Evolutionary conservation across 2,329 filamentous ascomycete species (phyloP), one percentile per base, ranked within the genome.

Genomic region (Nothomitra cinnamomea): DNA sequence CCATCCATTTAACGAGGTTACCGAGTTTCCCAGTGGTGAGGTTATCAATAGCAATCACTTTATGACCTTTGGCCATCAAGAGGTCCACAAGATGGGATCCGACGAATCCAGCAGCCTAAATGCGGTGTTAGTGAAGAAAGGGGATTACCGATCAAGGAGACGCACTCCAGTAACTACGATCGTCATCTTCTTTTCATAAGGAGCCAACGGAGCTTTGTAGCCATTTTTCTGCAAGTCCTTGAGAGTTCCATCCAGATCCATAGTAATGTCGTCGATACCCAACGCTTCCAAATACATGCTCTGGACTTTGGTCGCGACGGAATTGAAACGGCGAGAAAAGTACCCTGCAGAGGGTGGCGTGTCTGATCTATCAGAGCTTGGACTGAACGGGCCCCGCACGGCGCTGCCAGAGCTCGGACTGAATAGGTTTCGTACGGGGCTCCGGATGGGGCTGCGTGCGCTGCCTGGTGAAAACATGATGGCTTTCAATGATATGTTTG

Each of bases 81-180:
- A 59, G 56, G 55, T 62, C 61, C 10, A 62, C 59, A 21, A 62
- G 57, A 56, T 62, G 61, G 5, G 61, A 61, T n/a, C 61, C 61
- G 40, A 62, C 59, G 36, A 62, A 62, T 45, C 61, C 61, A 24
- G 61, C 60, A 52, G 60, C 61, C 61, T 62, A 51, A 1, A 47
- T 25, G n/a, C 1, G 28, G 22, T 24, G 28, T n/a, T 19, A 48
- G 40, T 47, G 40, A 43, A 42, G 4, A n/a, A 43, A 43, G 7
- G 40, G n/a, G 19, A 3, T 3, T 28, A 36, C 2, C 12, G 41
- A 15, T 24, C 12, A 24, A 42, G 32, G 12, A 13, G 5, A 49
- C 43, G 17, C 28, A 53, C 43, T 28, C 47, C 47, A 41, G 53
- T 41, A 45, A 51, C 38, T 5, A 54, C 17, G 48, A 36, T 52